These are phyloP conservation scores for Russula dissimulans DNA, from an alignment of 768 basidiomycete genomes.

Conservation along the genomic window DNA sequence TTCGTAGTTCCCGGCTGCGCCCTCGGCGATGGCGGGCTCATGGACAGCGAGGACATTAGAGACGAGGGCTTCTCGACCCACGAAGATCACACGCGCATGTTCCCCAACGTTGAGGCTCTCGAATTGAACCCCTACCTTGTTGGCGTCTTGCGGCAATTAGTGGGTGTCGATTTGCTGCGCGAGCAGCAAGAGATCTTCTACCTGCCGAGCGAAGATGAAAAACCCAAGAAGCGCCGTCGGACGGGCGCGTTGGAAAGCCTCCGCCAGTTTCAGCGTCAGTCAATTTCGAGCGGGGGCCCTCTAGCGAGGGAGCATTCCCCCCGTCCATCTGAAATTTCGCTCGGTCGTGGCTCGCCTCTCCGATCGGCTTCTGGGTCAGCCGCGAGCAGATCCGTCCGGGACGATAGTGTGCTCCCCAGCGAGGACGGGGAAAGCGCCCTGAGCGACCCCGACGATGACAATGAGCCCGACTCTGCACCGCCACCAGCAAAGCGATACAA, in stretches of 20 bases:
- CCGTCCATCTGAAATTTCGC: slow-evolving; percentile 3
- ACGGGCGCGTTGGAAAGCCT: slow-evolving; percentile 8
- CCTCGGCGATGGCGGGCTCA: slow-evolving; percentile 45
- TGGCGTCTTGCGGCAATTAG: slow-evolving; percentile 48
- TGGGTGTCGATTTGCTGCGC: slow-evolving; percentile 54
- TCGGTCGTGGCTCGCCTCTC: neutral
- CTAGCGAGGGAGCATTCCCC: slow-evolving; percentile 8
- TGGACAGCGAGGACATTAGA: slow-evolving; percentile 46
- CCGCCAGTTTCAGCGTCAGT: slow-evolving; percentile 13
- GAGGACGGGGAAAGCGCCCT: neutral
- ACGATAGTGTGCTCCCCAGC: neutral
- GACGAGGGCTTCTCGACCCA: slow-evolving; percentile 50
- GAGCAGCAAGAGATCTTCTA: slow-evolving; percentile 60
- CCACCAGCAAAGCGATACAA: slow-evolving; percentile 5
- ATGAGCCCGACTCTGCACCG: neutral
- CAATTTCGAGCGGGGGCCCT: slow-evolving; percentile 1
- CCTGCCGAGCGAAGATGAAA: slow-evolving; percentile 43
- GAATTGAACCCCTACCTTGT: slow-evolving; percentile 46
- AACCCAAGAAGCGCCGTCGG: slow-evolving; percentile 14
- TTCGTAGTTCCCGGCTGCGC: slow-evolving; percentile 68
- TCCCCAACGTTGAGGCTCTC: slow-evolving; percentile 40
- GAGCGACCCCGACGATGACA: slow-evolving; percentile 2
- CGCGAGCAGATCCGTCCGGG: neutral
- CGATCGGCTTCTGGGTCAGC: slow-evolving; percentile 6
- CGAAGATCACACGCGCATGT: slow-evolving; percentile 40